Evolutionary conservation across 371 early-diverging fungal species (phyloP), one percentile per base, ranked within the genome.

Genomic region (Mortierella sp.): DNA sequence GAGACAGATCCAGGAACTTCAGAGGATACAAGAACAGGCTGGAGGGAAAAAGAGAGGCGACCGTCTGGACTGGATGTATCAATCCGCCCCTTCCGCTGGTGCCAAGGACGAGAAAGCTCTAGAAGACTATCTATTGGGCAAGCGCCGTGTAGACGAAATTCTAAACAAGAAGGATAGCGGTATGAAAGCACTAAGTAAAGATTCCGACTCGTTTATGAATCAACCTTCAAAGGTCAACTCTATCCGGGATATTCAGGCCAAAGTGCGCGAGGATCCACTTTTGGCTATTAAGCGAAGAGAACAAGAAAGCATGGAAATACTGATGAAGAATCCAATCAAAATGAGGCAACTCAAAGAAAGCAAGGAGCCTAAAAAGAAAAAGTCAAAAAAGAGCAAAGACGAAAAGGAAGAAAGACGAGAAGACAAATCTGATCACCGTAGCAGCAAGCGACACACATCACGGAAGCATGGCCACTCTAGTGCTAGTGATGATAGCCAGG

Each of bases 41-140:
- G 95, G 96, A 15, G 86, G 86, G 72, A 94, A 93, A 64, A 89
- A 91, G 71, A 83, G 88, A 32, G 85, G 88, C 26, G 93, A 96
- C 66, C 87, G 93, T 56, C 81, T 98, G 4, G 98, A 98, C 70
- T 98, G 98, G 97, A 97, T 98, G 97, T 98, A 98, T 74, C 90
- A 92, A 32, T 91, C 92, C 12, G 91, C 93, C 2, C 88, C 88
- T 26, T 75, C 83, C 0, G 91, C 87, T 4, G 75, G 83, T 0
- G 84, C 72, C 35, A 85, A 87, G 13, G 83, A 86, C n/a, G 85
- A 84, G 4, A 76, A 82, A 13, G 86, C 85, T 13, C 75, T 85
- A 22, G 98, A 98, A 80, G 95, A 91, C 4, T 98, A 88, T 80
- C 79, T 98, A n/a, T 83, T 98, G 31, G 99, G 99, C 9, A 94